A percentile compares a stretch with the other conserved stretches of the same genome.
These are phyloP conservation scores for Pseudovirgaria hyperparasitica DNA, from an alignment of 2,329 filamentous ascomycete genomes.

Conservation along the genomic window DNA sequence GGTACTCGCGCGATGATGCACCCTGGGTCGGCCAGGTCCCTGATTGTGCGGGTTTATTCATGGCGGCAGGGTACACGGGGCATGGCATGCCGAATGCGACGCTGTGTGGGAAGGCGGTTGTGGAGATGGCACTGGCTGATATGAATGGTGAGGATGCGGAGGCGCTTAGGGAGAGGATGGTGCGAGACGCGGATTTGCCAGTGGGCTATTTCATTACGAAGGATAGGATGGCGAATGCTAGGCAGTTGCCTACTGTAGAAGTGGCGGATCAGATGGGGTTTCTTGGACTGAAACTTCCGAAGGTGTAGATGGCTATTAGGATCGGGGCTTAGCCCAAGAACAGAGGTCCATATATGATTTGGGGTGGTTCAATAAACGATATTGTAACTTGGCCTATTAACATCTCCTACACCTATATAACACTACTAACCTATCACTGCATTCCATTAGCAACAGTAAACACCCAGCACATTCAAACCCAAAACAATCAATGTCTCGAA, in stretches of 20 bases:
- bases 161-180: conserved; percentile 16
- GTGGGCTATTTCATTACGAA: conserved; percentile 23
- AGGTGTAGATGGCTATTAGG: no score
- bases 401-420: no score
- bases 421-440: no score
- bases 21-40: conserved; percentile 64
- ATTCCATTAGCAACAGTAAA: no score
- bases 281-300: no score
- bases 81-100: conserved; percentile 69
- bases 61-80: conserved; percentile 55
- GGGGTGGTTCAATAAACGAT: no score
- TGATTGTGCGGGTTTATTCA: conserved; percentile 42
- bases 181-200: conserved; percentile 21
- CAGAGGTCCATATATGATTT: no score
- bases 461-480: no score
- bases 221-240: conserved; percentile 20
- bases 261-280: conserved; percentile 18
- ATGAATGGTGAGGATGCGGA: conserved; percentile 20
- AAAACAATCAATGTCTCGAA: no score
- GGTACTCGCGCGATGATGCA: conserved; percentile 51
- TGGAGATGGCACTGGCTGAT: conserved; percentile 42
- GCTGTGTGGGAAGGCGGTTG: conserved; percentile 51
- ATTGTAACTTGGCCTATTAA: no score
- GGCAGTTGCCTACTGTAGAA: conserved; percentile 18
- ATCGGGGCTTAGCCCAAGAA: no score